Base-by-base conservation (phyloP, 2,329 filamentous ascomycete species). In the Monosporascus sp. region DNA sequence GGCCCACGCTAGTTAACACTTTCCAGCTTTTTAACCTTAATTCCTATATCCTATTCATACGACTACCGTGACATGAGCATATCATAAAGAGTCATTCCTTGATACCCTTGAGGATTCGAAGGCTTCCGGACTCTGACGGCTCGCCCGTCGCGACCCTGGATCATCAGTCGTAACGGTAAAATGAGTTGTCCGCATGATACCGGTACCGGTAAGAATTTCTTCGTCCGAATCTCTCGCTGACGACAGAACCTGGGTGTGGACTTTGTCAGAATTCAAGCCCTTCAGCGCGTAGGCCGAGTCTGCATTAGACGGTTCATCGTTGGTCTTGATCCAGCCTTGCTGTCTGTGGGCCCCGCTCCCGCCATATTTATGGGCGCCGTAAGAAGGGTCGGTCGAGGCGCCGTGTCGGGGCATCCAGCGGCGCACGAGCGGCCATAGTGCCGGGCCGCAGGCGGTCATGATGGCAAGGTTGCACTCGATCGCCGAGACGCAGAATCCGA, bases 391-490 rank as follows among this genome's bases (percentile, higher is more conserved):
- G 45, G 60, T 52, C 31, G 55, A 54, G 5, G 60, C 58, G 52
- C 63, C 65, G 54, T 63, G 48, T 20, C 50, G 50, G 22, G 66
- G 65, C 48, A 67, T 56, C 58, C 58, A 60, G 38, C 61, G 56
- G 15, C 64, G 62, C 49, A 70, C 61, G n/a, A 73, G 64, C 5
- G 71, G 71, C 62, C 69, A 70, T n/a, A 74, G 61, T 0, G 70
- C 66, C 20, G 72, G 71, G 1, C 65, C 67, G 1, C 66, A 72
- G 44, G 70, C 70, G 17, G 71, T 65, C 46, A 72, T 61, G 51
- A 74, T 71, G 41, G 71, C 71, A 22, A 71, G 58, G 57, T 73
- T 73, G 52, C 68, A 66, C 57, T 74, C 71, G 52, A 69, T 63
- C 31, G 62, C 59, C 15, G 67, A 69, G 47, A 63, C 59, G 41